Conservation (phyloP, 2,329 filamentous ascomycete species). For the Sarocladium brachiariae region DNA sequence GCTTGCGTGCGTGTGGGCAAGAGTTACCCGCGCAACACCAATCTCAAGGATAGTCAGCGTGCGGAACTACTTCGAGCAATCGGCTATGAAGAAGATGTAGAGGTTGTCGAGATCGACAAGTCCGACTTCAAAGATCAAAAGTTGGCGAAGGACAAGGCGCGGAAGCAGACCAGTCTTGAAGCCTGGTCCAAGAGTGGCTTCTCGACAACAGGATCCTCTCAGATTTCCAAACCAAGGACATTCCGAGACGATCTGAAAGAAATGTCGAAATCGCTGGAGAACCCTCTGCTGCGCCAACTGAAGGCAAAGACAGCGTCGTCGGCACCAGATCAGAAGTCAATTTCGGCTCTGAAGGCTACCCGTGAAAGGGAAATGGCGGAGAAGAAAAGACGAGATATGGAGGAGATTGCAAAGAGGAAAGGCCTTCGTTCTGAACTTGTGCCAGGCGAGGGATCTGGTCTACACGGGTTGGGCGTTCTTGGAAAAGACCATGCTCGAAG, state of each 20-base stretch:
- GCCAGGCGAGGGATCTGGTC: conserved; percentile 68
- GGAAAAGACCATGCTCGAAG: conserved; percentile 78
- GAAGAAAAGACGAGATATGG: conserved; percentile 64
- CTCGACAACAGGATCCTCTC: conserved; percentile 15
- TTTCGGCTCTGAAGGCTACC: conserved; percentile 55
- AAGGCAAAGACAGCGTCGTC: conserved; percentile 30
- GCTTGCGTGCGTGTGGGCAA: conserved; percentile 46
- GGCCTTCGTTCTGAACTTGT: conserved; percentile 23
- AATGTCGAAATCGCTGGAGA: conserved; percentile 40
- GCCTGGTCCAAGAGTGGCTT: conserved; percentile 50
- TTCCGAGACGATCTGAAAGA: conserved; percentile 42
- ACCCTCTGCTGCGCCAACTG: conserved; percentile 38
- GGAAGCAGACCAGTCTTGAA: conserved; percentile 56
- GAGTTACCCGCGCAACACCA: conserved; percentile 59
- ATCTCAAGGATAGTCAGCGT: conserved; percentile 73
- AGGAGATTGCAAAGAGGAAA: conserved; percentile 54
- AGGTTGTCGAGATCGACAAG: conserved; percentile 37
- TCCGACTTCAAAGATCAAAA: conserved; percentile 22
- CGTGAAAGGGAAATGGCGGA: conserved; percentile 70
- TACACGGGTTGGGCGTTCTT: conserved; percentile 62
- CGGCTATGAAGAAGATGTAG: conserved; percentile 48
- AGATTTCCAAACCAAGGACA: conserved; percentile 24
- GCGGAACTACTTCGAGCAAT: conserved; percentile 68
- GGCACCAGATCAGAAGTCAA: conserved; percentile 28
- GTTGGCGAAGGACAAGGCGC: conserved; percentile 27